Base-by-base conservation (phyloP, 176 grass and related monocot species). In the Cenchrus americanus region DNA sequence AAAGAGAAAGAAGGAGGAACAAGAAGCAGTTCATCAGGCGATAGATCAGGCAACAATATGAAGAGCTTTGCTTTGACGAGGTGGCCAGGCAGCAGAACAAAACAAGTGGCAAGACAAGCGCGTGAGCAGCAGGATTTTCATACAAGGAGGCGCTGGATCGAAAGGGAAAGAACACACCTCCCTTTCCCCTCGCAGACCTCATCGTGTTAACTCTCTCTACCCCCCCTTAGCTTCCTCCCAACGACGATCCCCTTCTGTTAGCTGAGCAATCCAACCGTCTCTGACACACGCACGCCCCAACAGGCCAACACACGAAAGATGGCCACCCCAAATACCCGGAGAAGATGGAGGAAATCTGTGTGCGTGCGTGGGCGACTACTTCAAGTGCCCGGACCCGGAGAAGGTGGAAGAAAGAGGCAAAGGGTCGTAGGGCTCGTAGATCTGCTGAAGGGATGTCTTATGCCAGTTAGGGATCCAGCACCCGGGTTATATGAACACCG, bases 371-470 rank as follows among this genome's bases (percentile, higher is more conserved):
- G 62, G 62, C 7, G 53, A 63, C 61, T 59, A 23, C 78, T 69
- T 46, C 63, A 57, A 57, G 64, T 57, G 34, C 64, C 80, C 68
- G 69, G 80, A 83, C 64, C 80, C 68, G 69, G 80, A 83, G 80
- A 83, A 83, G 80, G 24, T 66, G 88, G 80, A 87, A 80, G 88
- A 83, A 87, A 90, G 75, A 75, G 62, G 80, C 22, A 75, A 90
- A 69, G 84, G 46, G 60, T 37, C 27, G 50, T 87, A 87, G 80
- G 68, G 50, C 65, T 87, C 49, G 88, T 90, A 90, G 89, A 90
- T 87, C 84, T 75, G 43, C 18, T 18, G 89, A 87, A 75, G 62
- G 59, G 84, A 83, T 79, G 61, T 62, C 51, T 43, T 80, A 55
- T 90, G 71, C 83, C 42, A 86, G 74, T 67, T 87, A 80, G 61